phyloP scores from a whole-genome alignment of 768 basidiomycete species.

The Holtermanniella nyarrowii region DNA sequence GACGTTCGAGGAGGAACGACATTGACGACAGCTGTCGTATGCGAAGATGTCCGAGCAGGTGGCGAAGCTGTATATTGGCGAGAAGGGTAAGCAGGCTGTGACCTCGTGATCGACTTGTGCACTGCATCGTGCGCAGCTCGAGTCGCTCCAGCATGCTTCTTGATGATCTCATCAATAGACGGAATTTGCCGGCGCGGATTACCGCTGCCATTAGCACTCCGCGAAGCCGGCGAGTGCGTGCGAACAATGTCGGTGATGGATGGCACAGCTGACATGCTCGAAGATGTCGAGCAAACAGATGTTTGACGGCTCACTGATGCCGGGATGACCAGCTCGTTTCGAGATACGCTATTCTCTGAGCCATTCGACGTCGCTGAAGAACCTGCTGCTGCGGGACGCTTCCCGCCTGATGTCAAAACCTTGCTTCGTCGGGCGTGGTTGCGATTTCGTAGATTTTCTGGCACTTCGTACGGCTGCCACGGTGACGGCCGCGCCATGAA shows the following conservation, averaged over 20 bases:
- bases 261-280: conserved; percentile 48
- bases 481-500: background rate
- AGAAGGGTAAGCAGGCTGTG: background rate
- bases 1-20: too few relatives aligned
- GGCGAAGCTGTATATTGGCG: background rate
- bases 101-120: background rate
- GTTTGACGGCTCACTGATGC: too few relatives aligned
- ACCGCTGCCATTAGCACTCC: background rate
- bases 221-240: conserved; percentile 53
- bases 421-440: too few relatives aligned
- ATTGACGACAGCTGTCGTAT: background rate
- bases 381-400: too few relatives aligned
- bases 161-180: conserved; percentile 36
- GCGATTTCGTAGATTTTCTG: too few relatives aligned
- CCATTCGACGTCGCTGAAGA: too few relatives aligned
- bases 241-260: conserved; percentile 84
- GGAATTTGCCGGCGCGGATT: conserved; percentile 9
- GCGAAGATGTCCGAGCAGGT: too few relatives aligned
- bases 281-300: background rate
- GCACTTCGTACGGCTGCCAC: too few relatives aligned
- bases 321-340: too few relatives aligned
- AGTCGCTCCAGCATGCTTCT: conserved; percentile 6
- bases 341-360: too few relatives aligned
- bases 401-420: too few relatives aligned
- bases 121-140: background rate